Base-by-base conservation (phyloP, 805 yeast species). In the Suhomyces sp. region DNA sequence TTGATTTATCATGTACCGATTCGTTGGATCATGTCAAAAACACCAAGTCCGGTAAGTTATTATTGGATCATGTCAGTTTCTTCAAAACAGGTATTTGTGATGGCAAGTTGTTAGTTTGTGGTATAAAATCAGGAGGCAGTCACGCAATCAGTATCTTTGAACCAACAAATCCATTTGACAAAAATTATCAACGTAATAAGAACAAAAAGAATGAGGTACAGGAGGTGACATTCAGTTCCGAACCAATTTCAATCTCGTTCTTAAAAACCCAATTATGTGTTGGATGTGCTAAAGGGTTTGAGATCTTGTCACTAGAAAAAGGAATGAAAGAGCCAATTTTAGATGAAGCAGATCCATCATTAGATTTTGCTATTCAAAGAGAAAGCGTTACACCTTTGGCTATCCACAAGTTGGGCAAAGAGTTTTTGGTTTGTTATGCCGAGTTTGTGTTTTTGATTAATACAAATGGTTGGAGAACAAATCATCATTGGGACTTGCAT, bases 281-380 rank as follows among this genome's bases (percentile, higher is more conserved):
- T 57, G 99, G 99, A 22, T 94, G 99, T 63, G 86, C 96, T 25
- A 89, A 87, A 66, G 99, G 99, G 0, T 94, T 94, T 74, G 98
- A 94, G 72, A 90, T 94, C 62, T 91, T 94, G 35, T 87, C 96
- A 15, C 76, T 92, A 43, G 88, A 87, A 54, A 89, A 87, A 49
- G 86, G 89, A 53, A 88, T 85, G 53, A 90, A 88, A 69, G 97
- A 94, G 69, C 84, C 94, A 8, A 80, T 94, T 48, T 76, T 94
- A 60, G 98, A 94, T 71, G 97, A 97, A n/a, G 99, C 98, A 0
- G 99, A 94, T 64, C 96, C 98, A 0, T 90, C 97, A 17, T 77
- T 94, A 49, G 99, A 94, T 63, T 94, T 94, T 74, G 97, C 94
- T 12, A 89, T 84, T 52, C 88, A 83, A 54, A 77, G 87, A 53